Percentiles rank a stretch among this genome's conserved stretches.
These are phyloP conservation scores for Jasminum sambac DNA, from an alignment of 257 asterid genomes.

Conservation along the genomic window DNA sequence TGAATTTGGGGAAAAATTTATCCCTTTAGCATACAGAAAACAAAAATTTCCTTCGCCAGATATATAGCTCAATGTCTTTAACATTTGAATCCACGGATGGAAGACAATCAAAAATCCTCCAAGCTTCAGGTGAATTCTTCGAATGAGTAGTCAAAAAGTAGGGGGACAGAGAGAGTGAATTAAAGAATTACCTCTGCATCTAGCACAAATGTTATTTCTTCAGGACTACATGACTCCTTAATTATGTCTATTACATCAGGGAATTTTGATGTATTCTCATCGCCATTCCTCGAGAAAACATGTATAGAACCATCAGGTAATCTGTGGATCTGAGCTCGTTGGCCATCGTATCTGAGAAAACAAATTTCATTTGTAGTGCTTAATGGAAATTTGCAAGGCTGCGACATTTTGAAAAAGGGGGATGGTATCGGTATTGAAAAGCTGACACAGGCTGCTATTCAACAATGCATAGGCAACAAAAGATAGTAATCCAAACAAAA, in stretches of 20 bases:
- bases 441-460: background rate
- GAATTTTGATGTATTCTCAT: conserved; percentile 74
- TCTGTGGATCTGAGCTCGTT: conserved; percentile 89
- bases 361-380: conserved; percentile 19
- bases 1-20: too few relatives aligned
- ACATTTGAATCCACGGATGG: conserved; percentile 22
- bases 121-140: conserved; percentile 5
- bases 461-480: background rate
- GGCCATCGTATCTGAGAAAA: conserved; percentile 86
- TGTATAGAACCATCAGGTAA: conserved; percentile 66
- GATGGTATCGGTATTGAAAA: background rate
- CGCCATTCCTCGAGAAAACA: conserved; percentile 87
- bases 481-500: background rate
- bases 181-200: conserved; percentile 76
- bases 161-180: conserved; percentile 18
- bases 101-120: conserved; percentile 10
- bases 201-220: conserved; percentile 60
- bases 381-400: conserved; percentile 9
- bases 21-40: conserved; percentile 7
- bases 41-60: conserved; percentile 12
- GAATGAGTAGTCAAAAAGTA: background rate
- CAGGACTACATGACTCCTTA: conserved; percentile 47
- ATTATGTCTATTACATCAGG: conserved; percentile 75
- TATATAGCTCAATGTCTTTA: conserved; percentile 22
- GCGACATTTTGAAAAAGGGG: conserved; percentile 1